Conservation (phyloP, 2,329 filamentous ascomycete genomes). For the Claviceps monticola region DNA sequence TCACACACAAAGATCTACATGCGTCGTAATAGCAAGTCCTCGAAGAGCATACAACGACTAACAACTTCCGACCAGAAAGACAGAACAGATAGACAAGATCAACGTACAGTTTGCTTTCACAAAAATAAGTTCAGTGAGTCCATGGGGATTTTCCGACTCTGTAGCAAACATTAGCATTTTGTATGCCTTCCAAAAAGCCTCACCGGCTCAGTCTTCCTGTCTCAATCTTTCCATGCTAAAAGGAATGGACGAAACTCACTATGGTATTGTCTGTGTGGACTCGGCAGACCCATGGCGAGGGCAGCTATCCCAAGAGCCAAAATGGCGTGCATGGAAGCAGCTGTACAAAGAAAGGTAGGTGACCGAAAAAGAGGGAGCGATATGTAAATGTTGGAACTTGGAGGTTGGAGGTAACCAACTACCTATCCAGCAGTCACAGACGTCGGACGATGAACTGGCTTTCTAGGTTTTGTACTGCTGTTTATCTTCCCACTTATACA, state of each 20-base stretch:
- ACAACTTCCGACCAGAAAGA: background rate
- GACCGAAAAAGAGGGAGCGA: too few relatives aligned
- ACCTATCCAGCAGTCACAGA: too few relatives aligned
- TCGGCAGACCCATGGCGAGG: background rate
- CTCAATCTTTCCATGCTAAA: background rate
- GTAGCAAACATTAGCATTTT: background rate
- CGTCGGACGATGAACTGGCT: too few relatives aligned
- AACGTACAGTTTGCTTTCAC: background rate
- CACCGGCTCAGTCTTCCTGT: background rate
- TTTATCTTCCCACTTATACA: too few relatives aligned
- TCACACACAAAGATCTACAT: too few relatives aligned
- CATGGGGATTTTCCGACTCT: background rate
- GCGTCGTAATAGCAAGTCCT: too few relatives aligned
- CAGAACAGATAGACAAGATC: background rate
- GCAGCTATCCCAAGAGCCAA: background rate
- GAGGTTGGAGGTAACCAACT: too few relatives aligned
- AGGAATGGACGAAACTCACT: background rate
- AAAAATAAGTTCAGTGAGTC: background rate
- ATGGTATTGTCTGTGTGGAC: background rate
- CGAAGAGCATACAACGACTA: too few relatives aligned
- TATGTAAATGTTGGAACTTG: too few relatives aligned
- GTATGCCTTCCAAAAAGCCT: background rate
- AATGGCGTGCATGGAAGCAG: background rate
- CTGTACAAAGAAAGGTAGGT: too few relatives aligned
- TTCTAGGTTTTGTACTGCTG: too few relatives aligned